A percentile compares a stretch with the other conserved stretches of the same genome.
These are phyloP conservation scores for Trifolium fragiferum DNA, from an alignment of 306 rosid genomes.

Conservation along the genomic window DNA sequence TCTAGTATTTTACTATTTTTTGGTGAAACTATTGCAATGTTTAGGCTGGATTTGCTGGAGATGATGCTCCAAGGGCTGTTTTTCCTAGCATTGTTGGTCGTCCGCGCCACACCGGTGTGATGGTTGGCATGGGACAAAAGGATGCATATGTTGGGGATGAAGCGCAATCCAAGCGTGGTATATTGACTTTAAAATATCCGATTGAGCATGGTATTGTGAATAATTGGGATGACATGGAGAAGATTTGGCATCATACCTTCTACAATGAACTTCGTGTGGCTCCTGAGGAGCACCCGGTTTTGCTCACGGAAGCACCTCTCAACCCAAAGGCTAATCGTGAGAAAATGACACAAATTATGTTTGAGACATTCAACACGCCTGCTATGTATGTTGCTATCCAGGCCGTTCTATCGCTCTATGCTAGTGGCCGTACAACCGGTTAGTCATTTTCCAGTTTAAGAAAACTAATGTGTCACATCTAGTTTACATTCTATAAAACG, in stretches of 20 bases:
- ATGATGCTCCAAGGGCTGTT: slow-evolving; percentile 97
- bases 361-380: slow-evolving; percentile 91
- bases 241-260: slow-evolving; percentile 93
- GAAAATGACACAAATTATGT: slow-evolving; percentile 95
- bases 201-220: slow-evolving; percentile 92
- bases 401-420: slow-evolving; percentile 88
- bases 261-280: slow-evolving; percentile 94
- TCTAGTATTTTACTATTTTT: neutral
- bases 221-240: slow-evolving; percentile 98
- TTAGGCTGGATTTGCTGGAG: slow-evolving; percentile 98
- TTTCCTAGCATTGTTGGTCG: slow-evolving; percentile 96
- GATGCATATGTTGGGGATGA: slow-evolving; percentile 97
- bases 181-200: slow-evolving; percentile 81
- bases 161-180: slow-evolving; percentile 92
- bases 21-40: slow-evolving; percentile 7
- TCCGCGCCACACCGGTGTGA: slow-evolving; percentile 94
- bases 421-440: slow-evolving; percentile 96
- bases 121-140: slow-evolving; percentile 96
- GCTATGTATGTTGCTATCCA: slow-evolving; percentile 94
- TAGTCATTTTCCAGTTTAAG: slow-evolving; percentile 43
- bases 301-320: slow-evolving; percentile 96
- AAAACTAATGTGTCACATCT: neutral
- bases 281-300: slow-evolving; percentile 90
- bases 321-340: slow-evolving; percentile 97
- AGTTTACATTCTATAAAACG: neutral